Evolutionary conservation across 306 rosid genomes (phyloP), one percentile per base, ranked within the genome.

Genomic region (Dalbergia cochinchinensis): DNA sequence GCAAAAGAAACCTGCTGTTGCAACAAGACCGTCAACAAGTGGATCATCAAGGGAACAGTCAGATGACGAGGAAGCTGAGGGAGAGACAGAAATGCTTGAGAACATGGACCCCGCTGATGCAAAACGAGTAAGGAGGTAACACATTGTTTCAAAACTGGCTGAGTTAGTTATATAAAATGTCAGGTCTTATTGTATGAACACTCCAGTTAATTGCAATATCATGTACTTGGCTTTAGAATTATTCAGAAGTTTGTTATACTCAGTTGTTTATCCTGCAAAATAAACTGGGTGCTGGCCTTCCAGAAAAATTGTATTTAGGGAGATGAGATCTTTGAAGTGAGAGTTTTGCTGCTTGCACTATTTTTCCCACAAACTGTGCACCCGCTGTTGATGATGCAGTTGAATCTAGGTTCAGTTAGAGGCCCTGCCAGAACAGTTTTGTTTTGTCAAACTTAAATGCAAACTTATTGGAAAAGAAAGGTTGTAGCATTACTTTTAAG

Each of bases 91-190:
- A 59, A 81, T 77, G 73, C 85, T 81, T 59, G 93, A 88, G 57
- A 91, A 82, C 81, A 85, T 73, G 86, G 90, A 91, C 78, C 96
- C 88, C 71, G 65, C 93, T 65, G 96, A 91, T 79, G 96, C 55
- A 13, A 96, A 96, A 88, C 93, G 99, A 19, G 93, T 91, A 70
- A 90, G 99, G 86, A 93, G 99, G 99, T 96, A 92, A 85, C 66
- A 85, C 66, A 42, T 80, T 48, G 71, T 74, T 71, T 85, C 63
- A 60, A 34, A 71, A 50, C 74, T 80, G 15, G 69, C 44, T n/a
- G 60, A 67, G 22, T 44, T 83, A 83, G 31, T 10, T 61, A 66
- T 50, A 22, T 45, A 61, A 51, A 45, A 74, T 67, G 34, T 62
- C 31, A 4, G 13, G 39, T 6, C 55, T 69, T 74, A 62, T 58